Evolutionary conservation across 78 protist species (phyloP).

Genomic region (Chrysochromulina tobinii): DNA sequence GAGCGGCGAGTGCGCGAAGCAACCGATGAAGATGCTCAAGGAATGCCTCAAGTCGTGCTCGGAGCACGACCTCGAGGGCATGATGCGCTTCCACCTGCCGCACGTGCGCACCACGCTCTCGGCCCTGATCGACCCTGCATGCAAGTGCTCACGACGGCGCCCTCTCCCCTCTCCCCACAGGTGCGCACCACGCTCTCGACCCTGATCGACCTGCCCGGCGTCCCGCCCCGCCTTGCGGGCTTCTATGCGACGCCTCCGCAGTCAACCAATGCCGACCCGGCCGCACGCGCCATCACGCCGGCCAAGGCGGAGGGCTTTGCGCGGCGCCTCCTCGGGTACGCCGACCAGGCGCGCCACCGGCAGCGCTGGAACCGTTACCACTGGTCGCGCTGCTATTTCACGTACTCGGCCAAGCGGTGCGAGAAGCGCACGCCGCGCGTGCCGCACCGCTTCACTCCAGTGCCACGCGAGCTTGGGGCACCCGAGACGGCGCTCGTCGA

Average conservation of each 20-base stretch:
- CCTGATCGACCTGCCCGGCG: not conserved
- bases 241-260: constrained; percentile 13
- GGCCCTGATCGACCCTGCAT: too few species aligned
- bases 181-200: not conserved
- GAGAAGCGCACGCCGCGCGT: not conserved
- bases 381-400: not conserved
- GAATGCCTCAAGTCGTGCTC: not conserved
- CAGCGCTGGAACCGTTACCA: not conserved
- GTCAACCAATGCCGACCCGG: not conserved
- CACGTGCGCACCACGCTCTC: not conserved
- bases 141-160: too few species aligned
- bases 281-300: not conserved
- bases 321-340: not conserved
- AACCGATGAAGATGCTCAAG: not conserved
- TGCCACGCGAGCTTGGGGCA: not conserved
- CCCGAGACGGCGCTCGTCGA: not conserved
- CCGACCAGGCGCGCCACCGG: too few species aligned
- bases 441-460: not conserved
- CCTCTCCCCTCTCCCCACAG: not conserved
- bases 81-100: constrained; percentile 20
- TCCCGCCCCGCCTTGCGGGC: not conserved
- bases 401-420: not conserved
- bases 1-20: not conserved
- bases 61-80: not conserved
- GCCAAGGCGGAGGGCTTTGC: not conserved